phyloP scores from a whole-genome alignment of 1,284 basidiomycete species.

The Butyriboletus appendiculatus region DNA sequence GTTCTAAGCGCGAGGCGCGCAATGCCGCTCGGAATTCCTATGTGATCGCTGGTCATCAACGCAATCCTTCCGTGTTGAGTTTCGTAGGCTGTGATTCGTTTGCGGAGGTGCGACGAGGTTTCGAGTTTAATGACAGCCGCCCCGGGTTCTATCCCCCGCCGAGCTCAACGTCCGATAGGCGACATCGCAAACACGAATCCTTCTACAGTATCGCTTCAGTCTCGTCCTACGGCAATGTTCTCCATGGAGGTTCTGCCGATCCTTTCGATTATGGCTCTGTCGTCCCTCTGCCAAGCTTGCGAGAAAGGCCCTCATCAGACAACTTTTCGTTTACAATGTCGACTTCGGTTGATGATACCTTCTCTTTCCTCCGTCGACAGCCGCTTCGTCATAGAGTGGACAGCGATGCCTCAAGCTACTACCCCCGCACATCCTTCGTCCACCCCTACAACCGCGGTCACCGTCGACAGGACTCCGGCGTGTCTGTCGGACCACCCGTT shows the following conservation, averaged over 20 bases:
- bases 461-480: conserved; percentile 46
- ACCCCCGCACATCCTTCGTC: conserved; percentile 49
- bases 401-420: conserved; percentile 75
- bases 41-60: conserved; percentile 39
- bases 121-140: conserved; percentile 64
- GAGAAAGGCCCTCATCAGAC: conserved; percentile 56
- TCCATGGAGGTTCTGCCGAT: conserved; percentile 63
- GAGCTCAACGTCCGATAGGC: conserved; percentile 34
- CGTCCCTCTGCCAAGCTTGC: conserved; percentile 41
- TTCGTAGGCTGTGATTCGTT: conserved; percentile 74
- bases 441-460: conserved; percentile 44
- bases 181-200: conserved; percentile 58
- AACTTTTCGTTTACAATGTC: conserved; percentile 57
- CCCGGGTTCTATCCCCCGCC: conserved; percentile 66
- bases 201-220: conserved; percentile 78
- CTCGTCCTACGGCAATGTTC: conserved; percentile 74
- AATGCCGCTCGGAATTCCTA: conserved; percentile 20
- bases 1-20: conserved; percentile 36
- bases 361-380: conserved; percentile 56
- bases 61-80: conserved; percentile 56
- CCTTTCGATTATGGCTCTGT: conserved; percentile 69
- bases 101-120: conserved; percentile 69
- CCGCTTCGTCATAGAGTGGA: conserved; percentile 59
- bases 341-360: conserved; percentile 68
- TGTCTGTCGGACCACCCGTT: conserved; percentile 64